Evolutionary conservation across 2,329 filamentous ascomycete genomes (phyloP).

Genomic region (Claviceps sp.): DNA sequence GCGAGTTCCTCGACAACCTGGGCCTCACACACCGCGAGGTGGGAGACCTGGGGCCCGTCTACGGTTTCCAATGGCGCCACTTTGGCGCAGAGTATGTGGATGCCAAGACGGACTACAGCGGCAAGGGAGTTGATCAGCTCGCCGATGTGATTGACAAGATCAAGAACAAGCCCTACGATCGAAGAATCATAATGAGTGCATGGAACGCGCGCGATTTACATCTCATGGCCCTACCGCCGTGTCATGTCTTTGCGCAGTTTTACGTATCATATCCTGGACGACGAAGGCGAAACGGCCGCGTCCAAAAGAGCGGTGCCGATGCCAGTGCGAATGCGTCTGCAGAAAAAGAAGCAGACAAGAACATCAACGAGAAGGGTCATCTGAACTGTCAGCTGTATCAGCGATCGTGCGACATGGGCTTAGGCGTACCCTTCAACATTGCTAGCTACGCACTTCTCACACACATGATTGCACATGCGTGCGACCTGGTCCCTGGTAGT

Average conservation of each 20-base stretch:
- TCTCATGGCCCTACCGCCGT: conserved; percentile 86
- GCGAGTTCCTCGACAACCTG: conserved; percentile 76
- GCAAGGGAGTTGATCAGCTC: conserved; percentile 85
- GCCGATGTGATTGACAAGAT: conserved; percentile 83
- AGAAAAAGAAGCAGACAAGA: not conserved
- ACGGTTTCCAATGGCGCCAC: conserved; percentile 98
- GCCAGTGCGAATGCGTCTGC: not conserved
- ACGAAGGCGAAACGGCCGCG: conserved; percentile 3
- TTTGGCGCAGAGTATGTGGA: conserved; percentile 87
- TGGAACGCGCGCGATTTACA: conserved; percentile 85
- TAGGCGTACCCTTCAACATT: conserved; percentile 97
- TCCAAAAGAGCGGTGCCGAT: not conserved
- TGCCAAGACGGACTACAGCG: conserved; percentile 66
- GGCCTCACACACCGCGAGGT: conserved; percentile 70
- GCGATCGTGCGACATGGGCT: conserved; percentile 88
- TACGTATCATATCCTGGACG: conserved; percentile 63
- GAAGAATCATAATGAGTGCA: conserved; percentile 77
- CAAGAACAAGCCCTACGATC: conserved; percentile 70
- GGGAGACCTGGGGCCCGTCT: conserved; percentile 88
- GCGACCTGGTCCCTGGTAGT: conserved; percentile 70
- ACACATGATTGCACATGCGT: conserved; percentile 86
- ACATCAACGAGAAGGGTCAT: conserved; percentile 37
- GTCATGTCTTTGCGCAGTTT: conserved; percentile 97
- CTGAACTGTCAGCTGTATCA: conserved; percentile 88
- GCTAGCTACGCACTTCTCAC: conserved; percentile 87